Evolutionary conservation across 768 basidiomycete species (phyloP).

Genomic region (Pluteus cervinus): DNA sequence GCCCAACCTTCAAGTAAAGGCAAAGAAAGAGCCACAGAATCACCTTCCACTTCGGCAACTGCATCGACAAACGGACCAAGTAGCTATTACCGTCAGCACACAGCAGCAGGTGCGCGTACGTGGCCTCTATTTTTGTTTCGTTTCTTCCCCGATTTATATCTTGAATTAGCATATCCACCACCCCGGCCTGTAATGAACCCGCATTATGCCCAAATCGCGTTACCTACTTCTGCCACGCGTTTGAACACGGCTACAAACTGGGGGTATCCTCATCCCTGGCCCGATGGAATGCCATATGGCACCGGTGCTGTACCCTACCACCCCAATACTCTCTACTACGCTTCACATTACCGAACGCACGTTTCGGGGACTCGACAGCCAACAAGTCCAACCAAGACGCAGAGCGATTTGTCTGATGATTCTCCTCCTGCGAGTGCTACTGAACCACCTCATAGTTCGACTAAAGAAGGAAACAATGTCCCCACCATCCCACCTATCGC

Average conservation of each 20-base stretch:
- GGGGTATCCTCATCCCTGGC: constrained; percentile 36
- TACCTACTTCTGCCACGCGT: constrained; percentile 51
- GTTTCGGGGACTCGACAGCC: not conserved
- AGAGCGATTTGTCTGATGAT: constrained; percentile 1
- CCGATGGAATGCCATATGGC: constrained; percentile 25
- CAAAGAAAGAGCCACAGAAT: constrained; percentile 25
- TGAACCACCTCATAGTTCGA: constrained; percentile 6
- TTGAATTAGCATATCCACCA: constrained; percentile 32
- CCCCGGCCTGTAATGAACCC: constrained; percentile 36
- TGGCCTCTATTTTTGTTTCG: constrained; percentile 7
- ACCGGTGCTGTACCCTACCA: constrained; percentile 26
- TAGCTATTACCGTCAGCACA: constrained; percentile 65
- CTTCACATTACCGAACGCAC: constrained; percentile 43
- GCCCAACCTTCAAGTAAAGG: constrained; percentile 40
- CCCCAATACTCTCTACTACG: constrained; percentile 26
- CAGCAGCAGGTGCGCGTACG: constrained; percentile 38
- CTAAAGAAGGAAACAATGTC: constrained; percentile 5
- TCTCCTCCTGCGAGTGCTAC: constrained; percentile 5
- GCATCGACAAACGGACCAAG: constrained; percentile 34
- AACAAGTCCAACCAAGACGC: constrained; percentile 3
- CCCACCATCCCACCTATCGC: constrained; percentile 3
- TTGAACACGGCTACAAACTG: constrained; percentile 34
- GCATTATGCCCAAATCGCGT: constrained; percentile 36
- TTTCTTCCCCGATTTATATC: constrained; percentile 3
- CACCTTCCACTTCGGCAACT: constrained; percentile 12